Evolutionary conservation across 129 eudicot species (phyloP), one percentile per base, ranked within the genome.

Genomic region (Dittrichia graveolens): DNA sequence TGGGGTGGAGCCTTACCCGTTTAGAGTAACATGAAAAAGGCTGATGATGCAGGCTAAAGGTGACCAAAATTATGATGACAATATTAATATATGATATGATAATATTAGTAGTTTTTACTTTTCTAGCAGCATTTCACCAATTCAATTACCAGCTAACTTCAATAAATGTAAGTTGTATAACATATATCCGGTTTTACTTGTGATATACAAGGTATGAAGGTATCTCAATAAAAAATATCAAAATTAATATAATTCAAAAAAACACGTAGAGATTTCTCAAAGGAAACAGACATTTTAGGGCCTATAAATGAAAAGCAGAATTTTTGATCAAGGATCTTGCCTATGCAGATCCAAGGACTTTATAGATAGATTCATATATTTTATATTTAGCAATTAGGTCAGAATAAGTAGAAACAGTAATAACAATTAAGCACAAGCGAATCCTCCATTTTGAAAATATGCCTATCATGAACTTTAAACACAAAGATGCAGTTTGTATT

Each of bases 291-390:
- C 42, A n/a, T 59, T 15, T 10, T 44, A 47, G 69, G 58, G 71
- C 49, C 5, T 64, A 73, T 48, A 48, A 18, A 9, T 0, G 4
- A 67, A 61, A 45, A 16, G 53, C 38, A 15, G 52, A 69, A 69
- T 15, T 5, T 41, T 56, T 57, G 5, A 55, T 41, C 16, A 42
- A 70, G 41, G 41, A 40, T 13, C 54, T 34, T 16, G 19, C 43
- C 65, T 34, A 65, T 45, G 56, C 73, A 34, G 56, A 65, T 65
- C 45, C 37, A 31, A 75, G 47, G 55, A 16, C 62, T 15, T 13
- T 41, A 52, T 42, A 10, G 60, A 38, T 45, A 59, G 31, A 73
- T 61, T 73, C 24, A 60, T 61, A 40, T 50, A 50, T 6, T 49
- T 74, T 61, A 40, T 50, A 50, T 6, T 49, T 74, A 48, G 44